Percentiles rank a stretch among this genome's conserved stretches.
Conservation (phyloP, 768 basidiomycete genomes). For the Termitomyces sp. region DNA sequence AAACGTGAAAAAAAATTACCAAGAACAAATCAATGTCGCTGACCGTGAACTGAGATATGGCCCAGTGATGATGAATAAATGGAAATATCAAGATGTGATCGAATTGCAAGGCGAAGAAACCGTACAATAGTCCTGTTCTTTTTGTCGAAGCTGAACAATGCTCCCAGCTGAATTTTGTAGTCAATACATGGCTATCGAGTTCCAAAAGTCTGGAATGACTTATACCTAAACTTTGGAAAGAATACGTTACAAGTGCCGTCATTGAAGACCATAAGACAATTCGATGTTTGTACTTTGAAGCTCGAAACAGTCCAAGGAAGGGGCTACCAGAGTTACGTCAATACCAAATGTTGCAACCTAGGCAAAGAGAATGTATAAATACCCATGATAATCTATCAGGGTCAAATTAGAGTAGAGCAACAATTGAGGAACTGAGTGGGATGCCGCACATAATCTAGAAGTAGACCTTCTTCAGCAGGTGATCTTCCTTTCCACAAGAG, state of each 20-base stretch:
- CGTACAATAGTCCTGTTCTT: slow-evolving; percentile 18
- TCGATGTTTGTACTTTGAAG: slow-evolving; percentile 46
- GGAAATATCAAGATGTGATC: slow-evolving; percentile 19
- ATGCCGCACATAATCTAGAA: slow-evolving; percentile 56
- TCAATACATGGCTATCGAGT: slow-evolving; percentile 3
- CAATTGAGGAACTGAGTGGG: not conserved
- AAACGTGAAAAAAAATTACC: not conserved
- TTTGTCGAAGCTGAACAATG: slow-evolving; percentile 31
- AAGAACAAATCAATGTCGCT: slow-evolving; percentile 1
- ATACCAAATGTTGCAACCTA: not conserved
- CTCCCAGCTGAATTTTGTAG: slow-evolving; percentile 27
- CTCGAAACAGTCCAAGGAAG: slow-evolving; percentile 33
- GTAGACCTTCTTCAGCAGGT: slow-evolving; percentile 50
- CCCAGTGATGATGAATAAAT: slow-evolving; percentile 47
- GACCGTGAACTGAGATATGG: slow-evolving; percentile 48
- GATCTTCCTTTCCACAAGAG: slow-evolving; percentile 46
- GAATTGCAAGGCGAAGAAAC: not conserved
- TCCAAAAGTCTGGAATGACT: slow-evolving; percentile 20
- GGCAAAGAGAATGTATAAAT: slow-evolving; percentile 7
- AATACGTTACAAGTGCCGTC: slow-evolving; percentile 36
- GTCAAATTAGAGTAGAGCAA: not conserved
- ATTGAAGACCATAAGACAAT: slow-evolving; percentile 48
- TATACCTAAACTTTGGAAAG: slow-evolving; percentile 55
- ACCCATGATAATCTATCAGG: slow-evolving; percentile 40
- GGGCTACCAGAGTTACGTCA: slow-evolving; percentile 29